Base-by-base conservation (phyloP, 495 filamentous ascomycete species). In the Neurospora cerealis region DNA sequence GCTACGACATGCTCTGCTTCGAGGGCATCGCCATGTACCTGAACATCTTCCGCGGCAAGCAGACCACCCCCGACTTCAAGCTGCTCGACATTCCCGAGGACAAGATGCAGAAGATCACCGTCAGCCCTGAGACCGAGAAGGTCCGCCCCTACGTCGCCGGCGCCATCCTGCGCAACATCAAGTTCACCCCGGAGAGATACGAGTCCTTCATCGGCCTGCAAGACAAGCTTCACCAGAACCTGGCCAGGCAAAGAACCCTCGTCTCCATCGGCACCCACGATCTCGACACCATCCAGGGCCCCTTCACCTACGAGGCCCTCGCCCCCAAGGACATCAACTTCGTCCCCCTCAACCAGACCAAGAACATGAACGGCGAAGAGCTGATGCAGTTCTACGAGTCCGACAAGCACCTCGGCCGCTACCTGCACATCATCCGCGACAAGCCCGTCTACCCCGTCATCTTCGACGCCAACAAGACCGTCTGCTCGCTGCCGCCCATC, bases 1-100 rank as follows among this genome's bases (percentile, higher is more conserved):
- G 95, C 88, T 98, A 98, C 90, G 96, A 99, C 79, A 91, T 98
- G 90, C 90, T 99, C 38, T 99, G 96, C 80, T 97, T 98, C 84
- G 96, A 99, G 83, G 96, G 96, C 69, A 96, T 99, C 80, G 91
- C 93, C 70, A 87, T 97, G 77, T 95, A 95, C 89, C 87, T 99
- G 72, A 97, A 97, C 79, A 93, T 99, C 82, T 99, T 98, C 91
- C 84, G 91, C 72, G 92, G 89, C 70, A 91, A 90, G 75, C 84
- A 87, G 70, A 80, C 87, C 19, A 85, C 93, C 60, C 96, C 96
- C 74, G 93, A 93, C 73, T 98, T 92, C 84, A 88, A 83, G 81
- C 83, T 96, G 70, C 87, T 88, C 66, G 83, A 91, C 70, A 92
- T 94, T 1, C 83, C 90, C 15, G 88, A 87, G 77, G 92, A 93